Base-by-base conservation (phyloP, 2,329 filamentous ascomycete species). In the Beauveria australis region DNA sequence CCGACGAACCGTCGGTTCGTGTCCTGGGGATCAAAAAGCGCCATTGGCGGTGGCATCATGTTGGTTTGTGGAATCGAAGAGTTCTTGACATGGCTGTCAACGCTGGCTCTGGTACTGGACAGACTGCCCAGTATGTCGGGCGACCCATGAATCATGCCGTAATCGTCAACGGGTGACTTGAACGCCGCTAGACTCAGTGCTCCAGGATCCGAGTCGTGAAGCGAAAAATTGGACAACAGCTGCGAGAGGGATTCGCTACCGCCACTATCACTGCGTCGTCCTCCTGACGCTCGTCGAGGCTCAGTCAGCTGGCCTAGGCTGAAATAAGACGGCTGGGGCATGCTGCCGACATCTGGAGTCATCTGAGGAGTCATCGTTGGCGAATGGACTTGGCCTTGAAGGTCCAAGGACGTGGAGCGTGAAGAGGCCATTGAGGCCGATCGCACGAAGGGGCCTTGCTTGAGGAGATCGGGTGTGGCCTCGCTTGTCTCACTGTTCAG, bases 261-360 rank as follows among this genome's bases (percentile, higher is more conserved):
- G 41, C 89, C 91, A 68, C 92, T 97, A 66, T 99, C 94, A 73
- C 93, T 97, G 61, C 93, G 86, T 66, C 91, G 88, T 19, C 89
- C 89, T 12, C 70, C 73, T 5, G 92, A 95, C 22, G 89, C 81
- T 53, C 90, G 85, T 30, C 82, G 79, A 24, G 83, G 80, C 64
- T 92, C 91, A 64, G 77, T 72, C 9, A 73, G 61, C 74, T 85
- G 72, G 64, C 86, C 69, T 71, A 96, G 78, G 70, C 80, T 96
- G 74, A 99, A 97, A 75, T 97, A 99, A 0, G 93, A 97, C 1
- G 94, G 93, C 68, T 95, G 92, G 7, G 83, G 82, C n/a, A 90
- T 74, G 57, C 80, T 78, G 22, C 81, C 79, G 3, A 78, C 76
- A 53, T 88, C 81, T 44, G 94, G 91, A 1, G 89, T 92, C 77